These are phyloP conservation scores for Blastocystis sp. DNA, from an alignment of 352 stramenopile genomes.

Conservation along the genomic window DNA sequence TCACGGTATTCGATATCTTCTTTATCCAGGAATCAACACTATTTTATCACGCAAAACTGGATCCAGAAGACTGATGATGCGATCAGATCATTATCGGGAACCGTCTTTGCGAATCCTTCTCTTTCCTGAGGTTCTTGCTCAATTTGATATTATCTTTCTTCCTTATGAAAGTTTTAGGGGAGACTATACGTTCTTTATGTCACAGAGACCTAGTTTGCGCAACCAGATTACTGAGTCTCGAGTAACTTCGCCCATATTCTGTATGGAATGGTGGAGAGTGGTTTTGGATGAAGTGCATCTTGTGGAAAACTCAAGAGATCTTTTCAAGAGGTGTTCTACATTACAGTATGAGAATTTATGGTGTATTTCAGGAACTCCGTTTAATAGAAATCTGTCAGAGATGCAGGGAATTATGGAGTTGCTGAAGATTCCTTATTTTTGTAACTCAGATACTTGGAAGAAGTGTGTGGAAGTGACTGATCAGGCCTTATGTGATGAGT, in stretches of 20 bases:
- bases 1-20: background rate
- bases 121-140: background rate
- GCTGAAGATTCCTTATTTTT: background rate
- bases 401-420: background rate
- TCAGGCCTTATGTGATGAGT: background rate
- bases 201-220: background rate
- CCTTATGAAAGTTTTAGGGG: constrained; percentile 2
- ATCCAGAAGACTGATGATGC: background rate
- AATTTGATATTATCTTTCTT: constrained; percentile 42
- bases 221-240: background rate
- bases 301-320: background rate
- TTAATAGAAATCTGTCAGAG: constrained; percentile 1
- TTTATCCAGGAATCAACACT: background rate
- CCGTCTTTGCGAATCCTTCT: background rate
- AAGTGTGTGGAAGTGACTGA: background rate
- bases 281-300: constrained; percentile 57
- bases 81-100: background rate
- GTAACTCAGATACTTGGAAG: background rate
- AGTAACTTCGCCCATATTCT: background rate
- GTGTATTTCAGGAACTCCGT: constrained; percentile 44
- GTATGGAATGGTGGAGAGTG: constrained; percentile 14
- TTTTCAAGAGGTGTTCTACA: background rate
- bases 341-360: background rate
- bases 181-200: background rate
- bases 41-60: background rate